phyloP scores from a whole-genome alignment of 805 yeast species.

The Alloascoidea africana region DNA sequence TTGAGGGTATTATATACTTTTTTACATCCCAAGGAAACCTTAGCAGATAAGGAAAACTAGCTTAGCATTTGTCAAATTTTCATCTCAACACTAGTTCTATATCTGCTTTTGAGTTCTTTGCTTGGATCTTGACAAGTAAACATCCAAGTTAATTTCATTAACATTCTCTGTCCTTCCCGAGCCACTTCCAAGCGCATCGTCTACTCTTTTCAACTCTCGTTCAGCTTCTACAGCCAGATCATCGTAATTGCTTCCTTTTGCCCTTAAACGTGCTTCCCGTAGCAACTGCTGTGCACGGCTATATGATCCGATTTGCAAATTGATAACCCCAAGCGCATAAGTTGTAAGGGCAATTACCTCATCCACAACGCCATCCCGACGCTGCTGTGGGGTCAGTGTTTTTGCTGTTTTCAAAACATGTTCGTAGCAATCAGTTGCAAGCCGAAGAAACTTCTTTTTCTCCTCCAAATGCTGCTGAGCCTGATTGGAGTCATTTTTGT shows the following conservation, averaged over 20 bases:
- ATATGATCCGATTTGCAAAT: slow-evolving; percentile 41
- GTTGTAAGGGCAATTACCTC: slow-evolving; percentile 70
- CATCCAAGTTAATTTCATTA: too few relatives aligned
- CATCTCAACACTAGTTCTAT: too few relatives aligned
- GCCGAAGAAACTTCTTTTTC: slow-evolving; percentile 17
- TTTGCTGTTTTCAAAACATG: slow-evolving; percentile 27
- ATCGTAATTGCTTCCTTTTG: slow-evolving; percentile 47
- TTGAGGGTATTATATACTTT: too few relatives aligned
- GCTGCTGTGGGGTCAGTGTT: slow-evolving; percentile 19
- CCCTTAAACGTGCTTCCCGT: slow-evolving; percentile 55
- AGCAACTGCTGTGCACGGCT: slow-evolving; percentile 44
- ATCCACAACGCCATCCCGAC: slow-evolving; percentile 27
- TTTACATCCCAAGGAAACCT: too few relatives aligned
- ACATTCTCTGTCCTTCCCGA: too few relatives aligned
- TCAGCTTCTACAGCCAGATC: slow-evolving; percentile 53
- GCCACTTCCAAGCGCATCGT: too few relatives aligned
- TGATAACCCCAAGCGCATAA: slow-evolving; percentile 74
- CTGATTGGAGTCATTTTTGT: slow-evolving; percentile 13
- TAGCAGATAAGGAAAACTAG: too few relatives aligned
- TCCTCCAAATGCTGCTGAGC: slow-evolving; percentile 10
- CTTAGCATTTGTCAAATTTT: too few relatives aligned
- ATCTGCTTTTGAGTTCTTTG: too few relatives aligned
- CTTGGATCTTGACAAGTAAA: too few relatives aligned
- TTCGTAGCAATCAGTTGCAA: slow-evolving; percentile 25
- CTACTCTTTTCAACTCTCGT: slow-evolving; percentile 42